phyloP scores from a whole-genome alignment of 352 stramenopile genomes.

The Phytophthora melonis region DNA sequence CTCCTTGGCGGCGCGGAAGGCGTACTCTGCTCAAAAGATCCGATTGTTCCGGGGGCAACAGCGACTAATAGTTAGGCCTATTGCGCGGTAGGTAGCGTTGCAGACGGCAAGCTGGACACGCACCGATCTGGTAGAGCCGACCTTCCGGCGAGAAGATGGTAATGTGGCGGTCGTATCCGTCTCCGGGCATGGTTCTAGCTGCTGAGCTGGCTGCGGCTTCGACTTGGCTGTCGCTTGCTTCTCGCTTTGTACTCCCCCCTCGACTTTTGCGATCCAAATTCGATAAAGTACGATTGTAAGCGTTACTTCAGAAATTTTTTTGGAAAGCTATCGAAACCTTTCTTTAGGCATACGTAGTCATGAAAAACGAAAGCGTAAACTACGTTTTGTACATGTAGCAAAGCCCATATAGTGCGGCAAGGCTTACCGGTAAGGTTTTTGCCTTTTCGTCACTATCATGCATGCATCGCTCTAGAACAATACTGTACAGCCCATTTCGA shows the following conservation, averaged over 20 bases:
- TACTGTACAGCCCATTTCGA: no score
- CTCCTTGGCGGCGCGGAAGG: constrained; percentile 97
- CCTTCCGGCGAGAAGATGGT: constrained; percentile 99
- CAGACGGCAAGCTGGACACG: constrained; percentile 10
- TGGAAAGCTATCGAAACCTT: no score
- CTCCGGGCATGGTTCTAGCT: constrained; percentile 71
- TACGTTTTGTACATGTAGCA: no score
- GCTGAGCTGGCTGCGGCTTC: constrained; percentile 1
- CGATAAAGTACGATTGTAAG: background rate
- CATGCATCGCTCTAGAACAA: no score
- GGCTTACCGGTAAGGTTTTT: no score
- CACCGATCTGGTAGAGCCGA: constrained; percentile 98
- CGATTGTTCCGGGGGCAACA: background rate
- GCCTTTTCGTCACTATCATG: no score
- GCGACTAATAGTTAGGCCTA: background rate
- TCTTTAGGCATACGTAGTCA: no score
- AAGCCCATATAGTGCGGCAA: no score
- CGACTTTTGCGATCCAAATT: constrained; percentile 27
- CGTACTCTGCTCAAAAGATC: constrained; percentile 92
- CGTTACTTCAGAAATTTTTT: background rate
- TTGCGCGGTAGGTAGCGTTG: background rate
- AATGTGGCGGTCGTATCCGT: constrained; percentile 94
- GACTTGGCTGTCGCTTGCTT: constrained; percentile 24
- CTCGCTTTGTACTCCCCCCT: constrained; percentile 6
- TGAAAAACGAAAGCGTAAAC: no score